Evolutionary conservation across 805 yeast species (phyloP).

Genomic region (Wickerhamiella dianesei): DNA sequence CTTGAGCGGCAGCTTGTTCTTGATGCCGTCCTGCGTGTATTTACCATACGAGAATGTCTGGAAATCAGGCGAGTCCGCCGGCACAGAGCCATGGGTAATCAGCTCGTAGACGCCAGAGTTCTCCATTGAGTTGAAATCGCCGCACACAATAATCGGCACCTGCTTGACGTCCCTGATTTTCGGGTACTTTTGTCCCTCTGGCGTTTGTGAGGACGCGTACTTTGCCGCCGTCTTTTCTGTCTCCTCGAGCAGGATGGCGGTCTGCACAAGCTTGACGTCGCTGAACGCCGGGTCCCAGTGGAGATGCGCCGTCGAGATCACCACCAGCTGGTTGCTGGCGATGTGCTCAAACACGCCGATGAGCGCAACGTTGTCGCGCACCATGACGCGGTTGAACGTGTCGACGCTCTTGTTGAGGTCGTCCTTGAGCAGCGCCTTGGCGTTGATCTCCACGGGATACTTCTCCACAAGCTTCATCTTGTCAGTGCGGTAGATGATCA

Average conservation of each 20-base stretch:
- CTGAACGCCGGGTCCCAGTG: slow-evolving; percentile 97
- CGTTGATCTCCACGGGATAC: slow-evolving; percentile 66
- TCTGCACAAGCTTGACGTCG: slow-evolving; percentile 94
- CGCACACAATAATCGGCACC: slow-evolving; percentile 74
- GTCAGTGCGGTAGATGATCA: slow-evolving; percentile 64
- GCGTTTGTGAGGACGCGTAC: slow-evolving; percentile 21
- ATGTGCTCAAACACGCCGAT: slow-evolving; percentile 61
- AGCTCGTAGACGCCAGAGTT: slow-evolving; percentile 89
- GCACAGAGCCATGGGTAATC: slow-evolving; percentile 67
- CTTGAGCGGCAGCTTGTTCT: slow-evolving; percentile 65
- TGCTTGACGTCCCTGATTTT: slow-evolving; percentile 35
- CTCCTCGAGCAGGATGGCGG: slow-evolving; percentile 81
- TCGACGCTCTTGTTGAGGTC: slow-evolving; percentile 88
- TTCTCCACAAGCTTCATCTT: slow-evolving; percentile 61
- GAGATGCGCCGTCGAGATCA: slow-evolving; percentile 81
- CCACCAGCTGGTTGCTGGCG: slow-evolving; percentile 54
- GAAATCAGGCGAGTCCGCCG: slow-evolving; percentile 58
- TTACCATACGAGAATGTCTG: slow-evolving; percentile 82
- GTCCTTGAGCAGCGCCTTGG: slow-evolving; percentile 33
- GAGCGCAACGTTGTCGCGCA: slow-evolving; percentile 85
- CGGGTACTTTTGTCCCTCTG: slow-evolving; percentile 25
- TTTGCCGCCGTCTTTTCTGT: slow-evolving; percentile 51
- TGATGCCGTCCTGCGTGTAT: slow-evolving; percentile 78
- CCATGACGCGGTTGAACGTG: slow-evolving; percentile 88
- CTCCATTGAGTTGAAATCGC: slow-evolving; percentile 83